Evolutionary conservation across 2,329 filamentous ascomycete genomes (phyloP), one percentile per base, ranked within the genome.

Genomic region (Didymella lethalis): DNA sequence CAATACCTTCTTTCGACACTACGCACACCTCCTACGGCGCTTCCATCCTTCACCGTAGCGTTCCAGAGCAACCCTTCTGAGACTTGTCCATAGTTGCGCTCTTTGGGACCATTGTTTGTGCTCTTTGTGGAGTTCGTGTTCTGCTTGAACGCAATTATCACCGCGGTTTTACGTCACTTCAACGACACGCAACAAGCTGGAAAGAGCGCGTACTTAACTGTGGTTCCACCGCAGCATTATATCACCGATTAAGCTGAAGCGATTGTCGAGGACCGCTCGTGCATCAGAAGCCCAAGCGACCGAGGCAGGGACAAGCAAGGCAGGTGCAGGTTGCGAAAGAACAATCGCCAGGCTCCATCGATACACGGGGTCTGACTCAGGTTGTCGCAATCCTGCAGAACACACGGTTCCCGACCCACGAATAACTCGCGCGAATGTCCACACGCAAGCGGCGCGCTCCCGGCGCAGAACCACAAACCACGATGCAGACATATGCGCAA

Each of bases 361-460:
- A 18, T 34, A 10, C 43, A 55, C 47, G 5, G 57, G 59, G 2
- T 60, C 49, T 49, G 50, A 38, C 25, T 51, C 60, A 58, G 47
- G 34, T 18, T 31, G 45, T 34, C 26, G 28, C 32, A 25, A 11
- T 16, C 12, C 32, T 18, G 20, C 40, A 31, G 11, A 8, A 5
- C n/a, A 18, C 34, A n/a, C 23, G 5, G 40, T 25, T 11, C 36
- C 54, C 41, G 20, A 34, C 40, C 18, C 20, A 45, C 41, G 44
- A 53, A 43, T 58, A 53, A 7, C 40, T 6, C 57, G 32, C 38
- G 40, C 54, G 57, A 57, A 76, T 77, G 72, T 65, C 75, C 25
- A 70, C 64, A 64, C 82, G 90, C 77, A 95, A 95, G 81, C 85
- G 91, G 75, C 83, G 89, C 66, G 90, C 91, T 46, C 89, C 91